Evolutionary conservation across 371 early-diverging fungal genomes (phyloP).

Genomic region (Mortierella sp.): DNA sequence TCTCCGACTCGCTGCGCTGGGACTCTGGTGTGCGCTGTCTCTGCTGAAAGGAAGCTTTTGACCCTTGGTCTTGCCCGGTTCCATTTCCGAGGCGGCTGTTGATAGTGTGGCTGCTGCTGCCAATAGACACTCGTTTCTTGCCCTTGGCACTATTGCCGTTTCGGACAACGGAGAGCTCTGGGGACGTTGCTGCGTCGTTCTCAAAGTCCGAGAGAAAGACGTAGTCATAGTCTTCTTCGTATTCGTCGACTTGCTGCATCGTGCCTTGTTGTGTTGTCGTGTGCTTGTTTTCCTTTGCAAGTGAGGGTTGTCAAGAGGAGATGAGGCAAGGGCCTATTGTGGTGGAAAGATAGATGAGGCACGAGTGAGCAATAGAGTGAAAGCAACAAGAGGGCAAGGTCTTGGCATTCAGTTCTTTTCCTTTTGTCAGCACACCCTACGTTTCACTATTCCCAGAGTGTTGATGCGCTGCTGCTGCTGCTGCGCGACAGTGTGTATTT

Average conservation of each 20-base stretch:
- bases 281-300: background rate
- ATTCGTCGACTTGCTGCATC: slow-evolving; percentile 29
- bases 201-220: slow-evolving; percentile 50
- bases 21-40: slow-evolving; percentile 17
- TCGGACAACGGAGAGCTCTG: background rate
- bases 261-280: background rate
- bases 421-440: background rate
- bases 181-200: background rate
- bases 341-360: background rate
- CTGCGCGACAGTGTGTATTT: background rate
- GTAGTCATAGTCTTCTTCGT: slow-evolving; percentile 50
- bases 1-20: background rate
- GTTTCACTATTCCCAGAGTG: background rate
- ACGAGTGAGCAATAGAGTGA: background rate
- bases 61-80: background rate
- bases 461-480: background rate
- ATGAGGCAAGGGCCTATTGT: background rate
- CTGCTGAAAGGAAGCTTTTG: background rate
- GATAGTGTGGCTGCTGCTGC: background rate
- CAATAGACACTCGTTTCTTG: background rate
- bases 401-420: background rate
- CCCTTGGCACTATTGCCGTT: background rate
- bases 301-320: too few species aligned
- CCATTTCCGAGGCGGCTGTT: background rate
- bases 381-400: background rate